phyloP scores from a whole-genome alignment of 805 yeast genomes.

The Ogataea trehaloabstinens region DNA sequence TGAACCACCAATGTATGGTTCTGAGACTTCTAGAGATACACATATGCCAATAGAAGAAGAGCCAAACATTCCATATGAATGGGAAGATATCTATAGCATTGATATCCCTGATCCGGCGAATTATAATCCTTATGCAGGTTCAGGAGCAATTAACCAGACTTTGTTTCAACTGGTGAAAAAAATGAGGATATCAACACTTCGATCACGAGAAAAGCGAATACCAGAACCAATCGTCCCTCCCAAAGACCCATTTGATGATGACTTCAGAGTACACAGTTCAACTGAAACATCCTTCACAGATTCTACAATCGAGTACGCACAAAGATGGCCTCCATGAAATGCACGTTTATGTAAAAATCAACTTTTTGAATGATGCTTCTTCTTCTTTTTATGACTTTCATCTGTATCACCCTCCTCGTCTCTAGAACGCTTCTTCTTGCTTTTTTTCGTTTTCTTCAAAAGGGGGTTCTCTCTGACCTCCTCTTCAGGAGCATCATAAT shows the following conservation, averaged over 20 bases:
- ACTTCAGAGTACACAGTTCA: neutral
- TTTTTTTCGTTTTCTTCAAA: constrained; percentile 30
- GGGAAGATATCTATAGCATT: neutral
- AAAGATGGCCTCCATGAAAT: constrained; percentile 14
- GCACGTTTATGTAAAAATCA: neutral
- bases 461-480: constrained; percentile 35
- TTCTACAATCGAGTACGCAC: constrained; percentile 15
- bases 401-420: neutral
- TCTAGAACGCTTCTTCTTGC: constrained; percentile 16
- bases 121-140: constrained; percentile 17
- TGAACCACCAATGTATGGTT: neutral
- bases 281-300: constrained; percentile 4
- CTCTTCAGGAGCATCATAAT: constrained; percentile 86
- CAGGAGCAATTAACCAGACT: constrained; percentile 20
- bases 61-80: too few species aligned
- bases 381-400: neutral
- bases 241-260: constrained; percentile 6
- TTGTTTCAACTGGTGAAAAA: constrained; percentile 11
- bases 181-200: constrained; percentile 4
- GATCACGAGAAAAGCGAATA: neutral
- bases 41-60: too few species aligned
- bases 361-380: constrained; percentile 1
- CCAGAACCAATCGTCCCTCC: neutral
- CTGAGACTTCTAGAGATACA: neutral
- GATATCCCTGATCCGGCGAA: neutral